Evolutionary conservation across 331 rosid species (phyloP).

Genomic region (Quercus phellos): DNA sequence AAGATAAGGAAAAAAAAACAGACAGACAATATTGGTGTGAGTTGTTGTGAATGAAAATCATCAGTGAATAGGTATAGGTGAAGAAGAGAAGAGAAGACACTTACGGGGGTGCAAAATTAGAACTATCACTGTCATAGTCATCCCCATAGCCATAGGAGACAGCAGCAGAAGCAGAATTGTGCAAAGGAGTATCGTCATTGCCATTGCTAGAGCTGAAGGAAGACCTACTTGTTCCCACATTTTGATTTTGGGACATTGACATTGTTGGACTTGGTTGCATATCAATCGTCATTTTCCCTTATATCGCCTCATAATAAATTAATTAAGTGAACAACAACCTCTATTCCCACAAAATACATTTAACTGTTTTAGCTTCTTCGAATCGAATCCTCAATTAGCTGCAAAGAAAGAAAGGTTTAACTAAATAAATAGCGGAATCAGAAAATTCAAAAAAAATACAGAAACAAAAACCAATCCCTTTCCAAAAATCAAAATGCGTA

Average conservation of each 20-base stretch:
- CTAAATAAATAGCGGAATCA: neutral
- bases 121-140: constrained; percentile 70
- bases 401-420: neutral
- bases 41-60: neutral
- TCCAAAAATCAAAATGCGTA: neutral
- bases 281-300: constrained; percentile 55
- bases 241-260: constrained; percentile 65
- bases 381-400: constrained; percentile 16
- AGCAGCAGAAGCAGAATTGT: constrained; percentile 34
- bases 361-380: neutral
- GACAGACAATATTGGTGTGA: too few relatives aligned
- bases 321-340: constrained; percentile 1
- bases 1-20: neutral
- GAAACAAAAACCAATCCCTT: neutral
- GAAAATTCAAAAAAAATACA: neutral
- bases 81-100: constrained; percentile 17
- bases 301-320: constrained; percentile 6
- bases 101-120: constrained; percentile 78
- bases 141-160: constrained; percentile 59
- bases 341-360: neutral
- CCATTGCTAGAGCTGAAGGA: constrained; percentile 66
- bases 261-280: constrained; percentile 33
- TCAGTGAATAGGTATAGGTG: neutral
- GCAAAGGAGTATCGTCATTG: constrained; percentile 44
- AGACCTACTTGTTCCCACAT: constrained; percentile 53